Conservation (phyloP, 805 yeast species). For the Komagataella populi region DNA sequence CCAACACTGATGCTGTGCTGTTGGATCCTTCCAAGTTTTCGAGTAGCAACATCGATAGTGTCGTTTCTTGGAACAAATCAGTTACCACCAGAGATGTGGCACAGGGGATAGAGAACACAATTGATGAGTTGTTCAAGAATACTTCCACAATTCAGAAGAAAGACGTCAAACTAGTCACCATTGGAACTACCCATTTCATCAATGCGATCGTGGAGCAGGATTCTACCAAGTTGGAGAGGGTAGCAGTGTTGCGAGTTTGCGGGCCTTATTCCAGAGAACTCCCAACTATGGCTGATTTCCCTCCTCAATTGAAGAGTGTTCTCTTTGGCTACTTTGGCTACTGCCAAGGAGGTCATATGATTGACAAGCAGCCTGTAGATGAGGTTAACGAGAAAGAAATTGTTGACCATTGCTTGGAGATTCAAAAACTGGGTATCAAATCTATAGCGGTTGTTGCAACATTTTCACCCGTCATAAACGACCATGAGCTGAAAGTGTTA, state of each 20-base stretch:
- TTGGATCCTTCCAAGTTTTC: constrained; percentile 20
- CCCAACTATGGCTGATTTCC: constrained; percentile 32
- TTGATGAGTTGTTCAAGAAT: constrained; percentile 17
- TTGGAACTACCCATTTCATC: constrained; percentile 39
- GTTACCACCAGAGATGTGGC: constrained; percentile 30
- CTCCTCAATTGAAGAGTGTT: constrained; percentile 20
- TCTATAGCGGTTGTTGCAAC: constrained; percentile 27
- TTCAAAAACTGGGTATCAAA: constrained; percentile 18
- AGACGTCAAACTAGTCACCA: constrained; percentile 27
- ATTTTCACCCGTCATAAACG: constrained; percentile 23
- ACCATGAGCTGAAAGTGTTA: constrained; percentile 23
- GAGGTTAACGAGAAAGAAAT: constrained; percentile 14
- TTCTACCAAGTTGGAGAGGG: constrained; percentile 23
- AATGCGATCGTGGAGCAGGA: constrained; percentile 36
- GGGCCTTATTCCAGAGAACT: constrained; percentile 25
- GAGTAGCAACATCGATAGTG: not conserved
- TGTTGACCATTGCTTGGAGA: constrained; percentile 15
- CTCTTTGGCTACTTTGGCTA: constrained; percentile 21
- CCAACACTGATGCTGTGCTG: constrained; percentile 34
- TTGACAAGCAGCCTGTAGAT: constrained; percentile 24
- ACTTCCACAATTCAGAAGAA: constrained; percentile 7
- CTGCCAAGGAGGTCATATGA: constrained; percentile 27
- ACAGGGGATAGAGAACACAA: constrained; percentile 25
- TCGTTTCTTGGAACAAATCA: constrained; percentile 22
- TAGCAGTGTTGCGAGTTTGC: constrained; percentile 31